Evolutionary conservation across 2,329 filamentous ascomycete genomes (phyloP), one percentile per base, ranked within the genome.

Genomic region (Fusarium ramigenum): DNA sequence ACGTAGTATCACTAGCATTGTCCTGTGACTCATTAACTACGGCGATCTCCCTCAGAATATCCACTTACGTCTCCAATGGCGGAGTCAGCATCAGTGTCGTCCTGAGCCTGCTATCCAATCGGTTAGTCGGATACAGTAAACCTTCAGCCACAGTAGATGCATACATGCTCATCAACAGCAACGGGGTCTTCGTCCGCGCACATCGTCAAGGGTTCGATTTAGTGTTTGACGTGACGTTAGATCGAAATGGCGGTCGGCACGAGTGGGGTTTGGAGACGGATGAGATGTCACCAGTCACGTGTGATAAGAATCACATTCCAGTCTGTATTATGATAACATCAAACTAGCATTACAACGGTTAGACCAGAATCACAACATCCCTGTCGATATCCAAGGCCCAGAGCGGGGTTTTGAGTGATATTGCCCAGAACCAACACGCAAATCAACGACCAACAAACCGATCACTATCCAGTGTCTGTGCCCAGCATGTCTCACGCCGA

Each of bases 101-200:
- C 57, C 57, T 40, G 21, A 23, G 44, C 44, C 1, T 36, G n/a
- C 44, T 60, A 4, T 21, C 8, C 16, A 23, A 19, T 34, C 14
- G 6, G 9, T 49, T 49, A 49, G 28, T 5, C 3, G 14, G 7
- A 30, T 12, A 0, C 9, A 49, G 11, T 9, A 16, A 6, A 21
- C 4, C 19, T 7, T 15, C 4, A 14, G 57, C 21, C 18, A 16
- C 7, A 23, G 7, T 2, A n/a, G 18, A 25, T 40, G 12, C 36
- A 53, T 39, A 60, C 57, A 53, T 53, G 34, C 44, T 60, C 57
- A 25, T 60, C 57, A 1, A 60, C 57, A 53, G 32, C 21, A 60
- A 60, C 44, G 12, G 44, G 34, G 10, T 60, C 34, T 9, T 60
- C 42, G 21, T 60, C 44, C 8, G 21, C 12, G 15, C 36, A 53